Evolutionary conservation across 495 filamentous ascomycete genomes (phyloP), one percentile per base, ranked within the genome.

Genomic region (Neurospora sp.): DNA sequence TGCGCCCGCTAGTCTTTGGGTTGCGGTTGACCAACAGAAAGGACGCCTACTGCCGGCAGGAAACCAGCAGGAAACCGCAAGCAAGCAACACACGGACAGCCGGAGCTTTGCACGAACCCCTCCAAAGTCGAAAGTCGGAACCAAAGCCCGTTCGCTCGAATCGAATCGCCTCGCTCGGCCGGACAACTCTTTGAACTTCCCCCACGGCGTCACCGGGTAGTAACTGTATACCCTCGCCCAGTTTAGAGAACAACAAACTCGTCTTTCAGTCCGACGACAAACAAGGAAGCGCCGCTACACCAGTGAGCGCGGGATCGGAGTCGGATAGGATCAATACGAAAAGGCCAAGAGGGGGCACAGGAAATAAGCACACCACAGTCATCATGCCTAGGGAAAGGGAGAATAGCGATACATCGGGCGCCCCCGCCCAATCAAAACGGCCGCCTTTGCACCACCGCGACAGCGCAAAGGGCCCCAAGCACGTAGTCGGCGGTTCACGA

Each of bases 371-470:
- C 54, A 66, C 54, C 35, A 70, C n/a, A 44, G 76, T 59, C 66
- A 80, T 80, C 66, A 80, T 80, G 79, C 79, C 76, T 46, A 80
- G 71, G 71, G 80, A 81, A 46, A 73, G 76, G 75, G 79, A 82
- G 54, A 66, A 62, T 48, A 75, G 73, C 72, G 79, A 81, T 74
- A 41, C 73, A 72, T 77, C 75, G 75, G 78, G 75, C 77, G 76
- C 78, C 27, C 54, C 54, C 74, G 76, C 77, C 85, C 85, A 86
- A 86, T 86, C 84, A 85, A 85, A 84, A 79, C 78, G 81, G 72
- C 80, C 85, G 69, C 38, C 81, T 18, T 74, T 79, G 71, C 77
- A 75, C 76, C 80, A 79, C 71, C 72, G 77, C 75, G 79, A 84
- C 76, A 80, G 81, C 79, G 62, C 79, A 40, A 83, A 84, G 78